Evolutionary conservation across 2,329 filamentous ascomycete genomes (phyloP), one percentile per base, ranked within the genome.

Genomic region (Truncatella angustata): DNA sequence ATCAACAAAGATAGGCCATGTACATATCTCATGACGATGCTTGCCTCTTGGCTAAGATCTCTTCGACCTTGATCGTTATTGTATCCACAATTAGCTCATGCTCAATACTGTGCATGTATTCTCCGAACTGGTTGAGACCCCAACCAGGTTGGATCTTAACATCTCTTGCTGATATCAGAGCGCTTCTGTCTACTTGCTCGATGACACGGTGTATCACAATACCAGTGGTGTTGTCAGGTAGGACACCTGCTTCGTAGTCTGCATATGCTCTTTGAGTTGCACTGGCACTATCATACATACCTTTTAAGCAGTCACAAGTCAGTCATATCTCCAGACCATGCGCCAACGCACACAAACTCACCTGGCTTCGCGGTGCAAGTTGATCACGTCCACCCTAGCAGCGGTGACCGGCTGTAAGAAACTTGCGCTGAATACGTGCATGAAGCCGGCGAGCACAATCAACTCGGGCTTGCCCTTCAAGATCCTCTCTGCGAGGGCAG

Each of bases 201-300:
- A 89, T 85, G 43, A 96, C 91, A 70, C 92, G 87, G 72, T 96
- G 91, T 28, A 90, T 82, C 88, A 91, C 91, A 16, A 90, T 82
- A 0, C 87, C 90, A 42, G 83, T 91, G 59, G 79, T 79, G 53
- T 78, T 78, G 57, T 87, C 76, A 62, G 82, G 77, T 3, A 86
- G 80, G 55, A 78, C 78, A 24, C 70, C 69, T 4, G 61, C 63
- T 61, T 80, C 64, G 65, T 82, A 90, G 52, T 84, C 86, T 50
- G 79, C 74, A 70, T 82, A 86, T 21, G 87, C 87, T 47, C 86
- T 77, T 60, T 84, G 78, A 60, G 91, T 90, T n/a, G 87, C 88
- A 57, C 80, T 72, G 44, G 79, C 79, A 12, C 87, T 87, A 60
- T 88, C 84, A 66, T 88, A 88, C 60, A 81, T 78, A 5, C 84